Evolutionary conservation across 352 stramenopile genomes (phyloP).

Genomic region (Globisporangium yorkense): DNA sequence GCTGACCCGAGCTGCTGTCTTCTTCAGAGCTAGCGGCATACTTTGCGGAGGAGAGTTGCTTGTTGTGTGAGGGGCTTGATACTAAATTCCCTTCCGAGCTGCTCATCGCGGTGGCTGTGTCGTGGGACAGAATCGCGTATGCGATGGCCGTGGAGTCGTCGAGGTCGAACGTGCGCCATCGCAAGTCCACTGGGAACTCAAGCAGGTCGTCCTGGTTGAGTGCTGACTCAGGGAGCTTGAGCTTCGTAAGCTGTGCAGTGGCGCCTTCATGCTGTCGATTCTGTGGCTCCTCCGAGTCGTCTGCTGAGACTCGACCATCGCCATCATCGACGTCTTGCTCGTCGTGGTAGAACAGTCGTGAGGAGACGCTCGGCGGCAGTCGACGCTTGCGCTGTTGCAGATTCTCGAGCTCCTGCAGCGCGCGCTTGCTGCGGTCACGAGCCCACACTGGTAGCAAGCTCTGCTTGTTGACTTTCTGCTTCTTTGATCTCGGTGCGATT

Average conservation of each 20-base stretch:
- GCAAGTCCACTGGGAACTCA: conserved; percentile 31
- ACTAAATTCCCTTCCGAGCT: background rate
- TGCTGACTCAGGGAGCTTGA: conserved; percentile 1
- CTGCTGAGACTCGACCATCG: background rate
- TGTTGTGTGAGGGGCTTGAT: background rate
- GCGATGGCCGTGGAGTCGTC: conserved; percentile 36
- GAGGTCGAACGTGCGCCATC: conserved; percentile 37
- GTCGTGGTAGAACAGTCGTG: background rate
- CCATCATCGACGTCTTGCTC: background rate
- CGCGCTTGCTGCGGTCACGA: conserved; percentile 58
- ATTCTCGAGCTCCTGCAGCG: conserved; percentile 48
- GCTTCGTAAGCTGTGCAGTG: background rate
- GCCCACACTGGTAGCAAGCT: conserved; percentile 46
- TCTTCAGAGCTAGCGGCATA: conserved; percentile 1
- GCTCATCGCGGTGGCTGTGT: conserved; percentile 3
- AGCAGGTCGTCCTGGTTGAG: conserved; percentile 15
- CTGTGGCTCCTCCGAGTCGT: no score
- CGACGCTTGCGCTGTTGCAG: conserved; percentile 16
- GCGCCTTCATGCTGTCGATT: background rate
- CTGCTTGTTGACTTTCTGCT: conserved; percentile 11
- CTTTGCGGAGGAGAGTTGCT: background rate
- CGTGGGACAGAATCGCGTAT: conserved; percentile 44
- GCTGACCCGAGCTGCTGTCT: conserved; percentile 3
- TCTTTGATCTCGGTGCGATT: conserved; percentile 6
- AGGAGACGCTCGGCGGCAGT: conserved; percentile 1